Base-by-base conservation (phyloP, 2,329 filamentous ascomycete genomes). In the Corynespora cassiicola region DNA sequence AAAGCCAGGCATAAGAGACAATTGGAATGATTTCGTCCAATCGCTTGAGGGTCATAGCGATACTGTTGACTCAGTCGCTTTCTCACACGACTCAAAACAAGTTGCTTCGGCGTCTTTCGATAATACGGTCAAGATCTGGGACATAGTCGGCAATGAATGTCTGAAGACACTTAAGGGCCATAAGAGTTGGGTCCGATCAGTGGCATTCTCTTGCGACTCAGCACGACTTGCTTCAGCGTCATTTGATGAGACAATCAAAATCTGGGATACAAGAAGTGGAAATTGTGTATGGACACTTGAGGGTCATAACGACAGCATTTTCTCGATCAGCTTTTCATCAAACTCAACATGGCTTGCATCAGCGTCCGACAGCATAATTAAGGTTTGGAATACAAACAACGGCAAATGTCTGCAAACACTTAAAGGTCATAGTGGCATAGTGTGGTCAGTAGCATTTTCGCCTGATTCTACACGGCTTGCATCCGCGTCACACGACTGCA, bases 101-200 rank as follows among this genome's bases (percentile, higher is more conserved):
- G 28, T 39, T 9, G 36, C 22, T 10, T 32, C 21, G 16, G 29
- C 28, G n/a, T 96, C 91, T 0, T 99, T 99, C 64, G 94, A 99
- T 62, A 81, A 85, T 6, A 96, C 90, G 0, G 90, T 96, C 61
- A 96, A 95, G 65, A 90, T 99, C 12, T 99, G 94, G 94, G 85
- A 97, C 62, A 18, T 14, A 7, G 36, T 46, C 45, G 24, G 28
- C 19, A 20, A 43, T 52, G 24, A 30, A 20, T 14, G 27, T 31
- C 85, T 95, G 29, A 86, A 95, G 56, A 95, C 87, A 0, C 90
- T 90, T 31, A 79, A 92, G 63, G 94, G 94, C 3, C 94, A 97
- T 59, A 86, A 83, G 1, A 83, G 82, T 25, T 90, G 90, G 6
- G 88, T 99, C 44, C 82, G 94, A 25, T 88, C 90, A 37, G 77